Evolutionary conservation across 495 filamentous ascomycete species (phyloP), one percentile per base, ranked within the genome.

Genomic region (Aspergillus bridgeri): DNA sequence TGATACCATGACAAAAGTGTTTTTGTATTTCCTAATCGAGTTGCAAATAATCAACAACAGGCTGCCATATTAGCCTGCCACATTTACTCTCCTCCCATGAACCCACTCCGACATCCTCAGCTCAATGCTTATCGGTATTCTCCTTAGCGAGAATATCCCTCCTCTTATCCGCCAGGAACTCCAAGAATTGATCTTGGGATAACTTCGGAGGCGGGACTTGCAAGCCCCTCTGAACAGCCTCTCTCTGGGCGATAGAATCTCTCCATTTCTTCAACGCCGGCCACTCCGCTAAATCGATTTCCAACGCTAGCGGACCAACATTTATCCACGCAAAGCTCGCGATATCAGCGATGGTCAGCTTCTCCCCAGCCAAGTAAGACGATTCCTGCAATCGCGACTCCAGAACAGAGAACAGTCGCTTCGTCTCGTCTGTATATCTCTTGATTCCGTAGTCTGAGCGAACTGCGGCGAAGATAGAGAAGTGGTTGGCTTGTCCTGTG

Each of bases 281-380:
- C 62, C 70, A 77, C 51, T 73, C 70, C 4, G 61, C 62, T 43
- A 77, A 57, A 59, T 76, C 70, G 49, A 73, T 58, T 23, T 65
- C 67, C 47, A 73, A 33, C 8, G 51, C 42, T 17, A 29, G 19
- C 18, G 68, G 65, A 1, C 42, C 66, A 48, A 43, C 48, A 7
- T 62, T 61, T 20, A 73, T 65, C 75, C 75, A 78, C 3, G 65
- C 46, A 56, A 63, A 78, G 42, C 58, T 73, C 8, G 72, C 70
- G 43, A 78, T 71, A 56, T 78, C 75, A 0, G 75, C 75, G 56
- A 78, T 74, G 0, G 75, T 76, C 45, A 73, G 72, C 53, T 73
- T 76, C 17, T 64, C 48, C 1, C 75, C 75, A 3, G 73, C 74
- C 5, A 76, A 62, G 47, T 73, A 76, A 5, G 72, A 77, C 15